Evolutionary conservation across 2,329 filamentous ascomycete genomes (phyloP).

Genomic region (Botrytis hyacinthi): DNA sequence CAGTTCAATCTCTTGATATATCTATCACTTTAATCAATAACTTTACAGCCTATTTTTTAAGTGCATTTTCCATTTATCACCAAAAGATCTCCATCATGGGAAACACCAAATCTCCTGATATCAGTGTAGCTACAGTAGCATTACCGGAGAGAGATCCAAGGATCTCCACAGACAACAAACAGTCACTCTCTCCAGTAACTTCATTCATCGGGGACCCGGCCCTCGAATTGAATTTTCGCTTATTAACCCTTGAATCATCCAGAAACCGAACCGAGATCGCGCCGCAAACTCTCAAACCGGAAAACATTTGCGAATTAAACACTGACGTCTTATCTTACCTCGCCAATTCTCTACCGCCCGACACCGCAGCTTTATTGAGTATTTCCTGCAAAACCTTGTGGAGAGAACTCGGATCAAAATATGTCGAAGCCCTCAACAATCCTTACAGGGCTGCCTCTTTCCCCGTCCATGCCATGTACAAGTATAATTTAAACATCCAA

Average conservation of each 20-base stretch:
- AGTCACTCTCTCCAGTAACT: neutral
- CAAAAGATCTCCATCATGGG: neutral
- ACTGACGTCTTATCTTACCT: constrained; percentile 22
- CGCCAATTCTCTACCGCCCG: constrained; percentile 21
- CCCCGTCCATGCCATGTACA: neutral
- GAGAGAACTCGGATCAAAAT: constrained; percentile 10
- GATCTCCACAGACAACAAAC: neutral
- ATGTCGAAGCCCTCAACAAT: constrained; percentile 4
- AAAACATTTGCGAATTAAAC: constrained; percentile 15
- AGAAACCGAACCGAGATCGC: neutral
- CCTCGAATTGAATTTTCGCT: too few species aligned
- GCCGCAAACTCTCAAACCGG: constrained; percentile 10
- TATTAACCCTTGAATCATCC: neutral
- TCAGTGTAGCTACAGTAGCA: neutral
- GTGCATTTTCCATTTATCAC: neutral
- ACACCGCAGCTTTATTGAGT: constrained; percentile 23
- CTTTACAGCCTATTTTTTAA: neutral
- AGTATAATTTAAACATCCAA: neutral
- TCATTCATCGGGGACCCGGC: neutral
- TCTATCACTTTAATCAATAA: neutral
- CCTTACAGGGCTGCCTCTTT: neutral
- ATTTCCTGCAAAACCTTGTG: constrained; percentile 24
- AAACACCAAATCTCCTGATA: neutral
- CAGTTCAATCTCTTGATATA: neutral
- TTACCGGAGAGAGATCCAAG: neutral